phyloP scores from a whole-genome alignment of 2,329 filamentous ascomycete genomes.

The Gaeumannomyces tritici region DNA sequence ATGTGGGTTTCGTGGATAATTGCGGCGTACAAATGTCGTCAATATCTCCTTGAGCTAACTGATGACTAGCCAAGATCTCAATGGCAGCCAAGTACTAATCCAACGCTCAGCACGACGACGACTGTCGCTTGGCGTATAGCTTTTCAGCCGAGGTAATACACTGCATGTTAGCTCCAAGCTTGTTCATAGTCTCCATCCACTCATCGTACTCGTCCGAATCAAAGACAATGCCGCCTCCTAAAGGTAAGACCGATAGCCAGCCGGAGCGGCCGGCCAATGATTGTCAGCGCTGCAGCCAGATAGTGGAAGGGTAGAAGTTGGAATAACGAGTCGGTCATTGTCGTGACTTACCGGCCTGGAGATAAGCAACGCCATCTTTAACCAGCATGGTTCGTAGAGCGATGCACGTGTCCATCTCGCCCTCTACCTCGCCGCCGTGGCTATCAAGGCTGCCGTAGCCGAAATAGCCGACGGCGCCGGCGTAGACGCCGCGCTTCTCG shows the following conservation, averaged over 20 bases:
- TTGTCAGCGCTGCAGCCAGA: not conserved
- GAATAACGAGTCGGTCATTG: no score
- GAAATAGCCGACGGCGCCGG: conserved; percentile 94
- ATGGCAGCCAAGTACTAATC: no score
- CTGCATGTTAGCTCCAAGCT: conserved; percentile 80
- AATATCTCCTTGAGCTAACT: no score
- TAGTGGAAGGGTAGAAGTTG: not conserved
- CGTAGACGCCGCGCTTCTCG: conserved; percentile 93
- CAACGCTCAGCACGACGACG: not conserved
- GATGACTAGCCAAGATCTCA: no score
- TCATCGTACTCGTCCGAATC: conserved; percentile 88
- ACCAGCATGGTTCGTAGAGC: conserved; percentile 85
- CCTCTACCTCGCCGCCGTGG: conserved; percentile 53
- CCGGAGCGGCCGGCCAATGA: not conserved
- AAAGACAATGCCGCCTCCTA: conserved; percentile 82
- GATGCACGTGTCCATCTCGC: conserved; percentile 83
- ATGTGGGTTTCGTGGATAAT: no score
- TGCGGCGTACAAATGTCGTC: no score
- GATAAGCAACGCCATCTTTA: conserved; percentile 83
- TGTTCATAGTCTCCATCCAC: conserved; percentile 93
- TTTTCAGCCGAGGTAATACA: conserved; percentile 80
- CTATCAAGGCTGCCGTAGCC: conserved; percentile 66
- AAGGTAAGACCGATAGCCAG: not conserved
- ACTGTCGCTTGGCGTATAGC: conserved; percentile 32
- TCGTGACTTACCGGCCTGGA: conserved; percentile 57